Evolutionary conservation across 2,329 filamentous ascomycete species (phyloP), one percentile per base, ranked within the genome.

Genomic region (Cladosporium phlei): DNA sequence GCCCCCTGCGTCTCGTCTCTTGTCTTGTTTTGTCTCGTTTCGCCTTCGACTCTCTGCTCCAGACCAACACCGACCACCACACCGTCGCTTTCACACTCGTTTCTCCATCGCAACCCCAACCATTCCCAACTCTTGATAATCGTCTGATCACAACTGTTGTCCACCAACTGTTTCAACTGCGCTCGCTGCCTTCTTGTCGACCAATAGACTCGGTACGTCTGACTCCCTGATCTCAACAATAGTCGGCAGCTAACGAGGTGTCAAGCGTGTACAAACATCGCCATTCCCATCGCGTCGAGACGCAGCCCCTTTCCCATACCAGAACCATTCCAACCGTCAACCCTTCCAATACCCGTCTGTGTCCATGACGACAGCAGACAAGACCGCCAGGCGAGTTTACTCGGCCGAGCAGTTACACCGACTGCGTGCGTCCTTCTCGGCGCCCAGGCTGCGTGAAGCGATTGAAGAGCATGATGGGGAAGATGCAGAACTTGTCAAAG

Each of bases 401-500:
- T 66, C 64, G 19, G 62, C 63, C 25, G 62, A 66, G 53, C 52
- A 66, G 51, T 54, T 66, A 12, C 61, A 64, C 42, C 61, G 60
- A 9, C 53, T 67, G 17, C 59, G 64, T 37, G 55, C 53, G 24
- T 59, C 62, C 7, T 58, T 55, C 14, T 66, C 62, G 9, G 59
- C 64, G 42, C 61, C 62, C 12, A 63, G 61, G 38, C 55, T 66
- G 17, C 52, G 55, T 7, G 57, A 66, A 51, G 53, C 61, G 10
- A 66, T 66, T 32, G 63, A 66, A 47, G 56, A 64, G 50, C 60
- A 61, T 42, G 63, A 62, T 21, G 55, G 57, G 12, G 63, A 65
- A 43, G 64, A 65, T 48, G 63, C 63, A 14, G 61, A 64, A 46
- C 53, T 63, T 38, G 61, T 67, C 22, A 66, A 66, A 57, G 64